Base-by-base conservation (phyloP, 2,329 filamentous ascomycete genomes). In the Fusarium foetens region DNA sequence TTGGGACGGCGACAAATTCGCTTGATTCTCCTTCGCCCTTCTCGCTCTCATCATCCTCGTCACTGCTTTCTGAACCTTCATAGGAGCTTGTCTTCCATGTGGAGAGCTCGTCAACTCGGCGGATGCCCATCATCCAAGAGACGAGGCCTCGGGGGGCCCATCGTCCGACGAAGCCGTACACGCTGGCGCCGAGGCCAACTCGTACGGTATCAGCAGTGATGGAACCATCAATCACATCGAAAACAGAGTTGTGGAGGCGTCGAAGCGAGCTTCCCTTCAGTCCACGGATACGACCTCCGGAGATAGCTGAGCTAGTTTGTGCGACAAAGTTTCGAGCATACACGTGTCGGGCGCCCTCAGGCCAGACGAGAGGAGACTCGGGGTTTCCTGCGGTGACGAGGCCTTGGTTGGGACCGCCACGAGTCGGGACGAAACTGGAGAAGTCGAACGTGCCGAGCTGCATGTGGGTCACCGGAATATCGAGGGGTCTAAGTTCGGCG, bases 401-500 rank as follows among this genome's bases (percentile, higher is more conserved):
- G 29, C 78, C 82, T 45, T 82, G 81, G 49, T 80, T 76, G 49
- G 72, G 63, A 52, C 75, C 69, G 76, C 79, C 80, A 75, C 77
- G 81, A 67, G 82, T 76, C 33, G 87, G 87, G 5, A 86, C 86
- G 81, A 91, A 90, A 70, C 91, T 86, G 11, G 90, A 90, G 76
- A 95, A 91, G 81, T 98, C 95, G 79, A 99, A 94, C 27, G 94
- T 95, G 65, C 96, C 96, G 4, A 98, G 90, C 81, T 95, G 94
- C 80, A 99, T 87, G 79, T 98, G 94, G 4, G 93, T 92, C 25
- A 98, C 93, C 42, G 92, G 89, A 58, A 98, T 92, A 58, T 87
- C 88, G 39, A 96, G 86, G 8, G 93, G 90, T 8, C 88, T 86
- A 43, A 98, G 88, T 84, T 98, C 96, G 60, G 91, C 90, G 19